phyloP scores from a whole-genome alignment of 140 eudicot genomes.

The Oenanthe javanica region DNA sequence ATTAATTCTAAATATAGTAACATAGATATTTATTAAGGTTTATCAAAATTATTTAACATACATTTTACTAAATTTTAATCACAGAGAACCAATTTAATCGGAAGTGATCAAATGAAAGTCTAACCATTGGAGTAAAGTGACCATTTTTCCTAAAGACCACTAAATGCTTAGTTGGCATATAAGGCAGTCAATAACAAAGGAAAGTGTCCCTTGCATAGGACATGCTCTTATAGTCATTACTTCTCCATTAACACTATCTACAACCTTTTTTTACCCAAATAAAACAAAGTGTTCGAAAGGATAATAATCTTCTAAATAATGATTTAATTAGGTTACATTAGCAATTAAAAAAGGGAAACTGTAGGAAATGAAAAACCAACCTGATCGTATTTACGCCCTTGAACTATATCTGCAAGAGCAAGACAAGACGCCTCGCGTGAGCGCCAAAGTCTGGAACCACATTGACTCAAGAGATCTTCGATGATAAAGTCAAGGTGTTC shows the following conservation, averaged over 20 bases:
- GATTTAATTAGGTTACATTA: neutral
- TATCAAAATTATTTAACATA: no score
- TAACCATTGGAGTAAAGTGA: no score
- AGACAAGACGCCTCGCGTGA: conserved; percentile 97
- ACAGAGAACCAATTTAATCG: no score
- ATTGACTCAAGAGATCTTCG: conserved; percentile 79
- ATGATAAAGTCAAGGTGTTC: conserved; percentile 75
- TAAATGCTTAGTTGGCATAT: no score
- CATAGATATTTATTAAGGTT: neutral
- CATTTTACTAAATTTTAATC: no score
- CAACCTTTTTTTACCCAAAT: neutral
- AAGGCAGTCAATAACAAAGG: no score
- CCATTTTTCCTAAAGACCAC: no score
- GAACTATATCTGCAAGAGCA: conserved; percentile 87
- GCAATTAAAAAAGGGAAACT: neutral
- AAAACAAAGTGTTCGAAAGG: neutral
- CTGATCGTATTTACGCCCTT: conserved; percentile 90
- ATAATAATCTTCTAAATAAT: neutral
- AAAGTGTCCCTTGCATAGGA: no score
- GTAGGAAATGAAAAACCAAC: conserved; percentile 15
- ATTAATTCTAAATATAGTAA: neutral
- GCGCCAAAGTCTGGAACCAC: conserved; percentile 99
- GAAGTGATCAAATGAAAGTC: no score
- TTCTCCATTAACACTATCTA: neutral
- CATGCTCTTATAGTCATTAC: neutral